phyloP scores from a whole-genome alignment of 495 filamentous ascomycete species.

The Pseudoneurospora amorphoporcata region DNA sequence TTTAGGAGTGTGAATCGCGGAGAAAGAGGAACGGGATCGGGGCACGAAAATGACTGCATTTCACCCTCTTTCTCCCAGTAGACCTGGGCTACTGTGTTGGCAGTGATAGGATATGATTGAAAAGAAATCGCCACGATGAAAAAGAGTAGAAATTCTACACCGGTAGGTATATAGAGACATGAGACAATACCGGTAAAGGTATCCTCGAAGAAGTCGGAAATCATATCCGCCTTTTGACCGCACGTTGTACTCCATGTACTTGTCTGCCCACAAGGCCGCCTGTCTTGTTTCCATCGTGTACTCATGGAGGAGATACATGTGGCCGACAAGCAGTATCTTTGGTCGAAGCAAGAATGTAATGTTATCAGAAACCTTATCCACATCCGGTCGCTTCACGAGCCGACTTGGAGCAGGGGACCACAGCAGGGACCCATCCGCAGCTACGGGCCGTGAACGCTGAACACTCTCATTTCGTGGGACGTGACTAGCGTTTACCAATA shows the following conservation, averaged over 20 bases:
- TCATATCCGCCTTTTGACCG: neutral
- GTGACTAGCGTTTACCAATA: constrained; percentile 20
- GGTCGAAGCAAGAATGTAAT: neutral
- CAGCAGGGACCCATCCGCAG: constrained; percentile 4
- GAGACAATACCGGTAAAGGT: neutral
- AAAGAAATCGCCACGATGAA: constrained; percentile 13
- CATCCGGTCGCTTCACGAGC: neutral
- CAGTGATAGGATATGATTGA: constrained; percentile 6
- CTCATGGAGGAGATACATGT: neutral
- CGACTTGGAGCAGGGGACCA: neutral
- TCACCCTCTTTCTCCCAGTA: constrained; percentile 4
- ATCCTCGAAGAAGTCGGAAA: neutral
- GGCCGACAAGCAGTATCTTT: neutral
- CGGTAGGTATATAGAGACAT: neutral
- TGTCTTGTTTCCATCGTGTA: neutral
- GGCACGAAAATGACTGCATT: constrained; percentile 6
- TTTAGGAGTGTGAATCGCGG: constrained; percentile 65
- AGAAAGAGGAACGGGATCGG: constrained; percentile 46
- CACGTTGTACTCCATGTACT: neutral
- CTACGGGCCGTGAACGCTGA: constrained; percentile 17
- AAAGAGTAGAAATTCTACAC: neutral
- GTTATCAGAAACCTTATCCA: neutral
- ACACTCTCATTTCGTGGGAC: constrained; percentile 10
- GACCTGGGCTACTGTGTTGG: neutral
- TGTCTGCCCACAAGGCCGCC: neutral